Evolutionary conservation across 257 asterid genomes (phyloP), one percentile per base, ranked within the genome.

Genomic region (Marsdenia floribunda): DNA sequence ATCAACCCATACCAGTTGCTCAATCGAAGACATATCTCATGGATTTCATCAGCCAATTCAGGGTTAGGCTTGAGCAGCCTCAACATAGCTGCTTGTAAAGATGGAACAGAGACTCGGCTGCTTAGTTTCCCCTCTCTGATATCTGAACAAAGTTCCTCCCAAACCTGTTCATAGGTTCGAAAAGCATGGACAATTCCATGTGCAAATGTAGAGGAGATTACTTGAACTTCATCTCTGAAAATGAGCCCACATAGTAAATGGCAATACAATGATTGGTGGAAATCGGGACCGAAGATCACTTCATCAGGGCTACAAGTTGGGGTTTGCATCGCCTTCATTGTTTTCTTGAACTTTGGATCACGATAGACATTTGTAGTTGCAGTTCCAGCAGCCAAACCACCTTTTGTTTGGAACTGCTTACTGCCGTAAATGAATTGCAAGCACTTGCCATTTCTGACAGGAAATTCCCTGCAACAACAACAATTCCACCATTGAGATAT

Each of bases 301-400:
- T 95, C 99, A 65, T 95, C 96, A 0, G 99, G 99, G 79, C 98
- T 92, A 84, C 96, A 87, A 82, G 90, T 89, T 2, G 97, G 89
- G 0, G 93, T 90, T 71, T 87, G 97, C 96, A 91, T 88, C 19
- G 90, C 95, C 75, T 77, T 80, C 97, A 93, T 90, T 6, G 96
- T 91, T 78, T 81, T 86, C 88, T 88, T 91, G 91, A 92, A 92
- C 5, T 86, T 74, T 0, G 85, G 76, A 9, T 86, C 86, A 11
- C 96, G 89, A 79, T 89, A 92, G 0, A 92, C 97, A 2, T 95
- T 95, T 1, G 99, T 92, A 5, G 99, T 95, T 18, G 99, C 99
- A 3, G 99, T 92, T 71, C 98, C 98, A 4, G 99, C 98, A 0
- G 96, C 79, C 42, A 95, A 84, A 54, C 99, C 99, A 18, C 99